Evolutionary conservation across 2,329 filamentous ascomycete genomes (phyloP).

Genomic region (Aureobasidium sp.): DNA sequence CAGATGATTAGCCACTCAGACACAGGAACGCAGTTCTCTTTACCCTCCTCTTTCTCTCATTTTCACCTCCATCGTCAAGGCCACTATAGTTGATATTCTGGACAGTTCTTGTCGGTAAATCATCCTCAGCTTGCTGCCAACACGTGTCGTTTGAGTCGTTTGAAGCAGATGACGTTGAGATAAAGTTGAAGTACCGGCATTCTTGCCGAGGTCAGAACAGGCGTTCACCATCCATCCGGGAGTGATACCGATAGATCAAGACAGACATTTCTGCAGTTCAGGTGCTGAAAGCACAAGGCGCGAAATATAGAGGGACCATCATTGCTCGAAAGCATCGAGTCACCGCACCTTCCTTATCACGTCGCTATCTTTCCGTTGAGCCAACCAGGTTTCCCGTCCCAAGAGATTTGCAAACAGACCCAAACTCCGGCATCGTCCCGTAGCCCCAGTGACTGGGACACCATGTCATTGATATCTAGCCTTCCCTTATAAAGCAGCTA

Average conservation of each 20-base stretch:
- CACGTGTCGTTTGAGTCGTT: background rate
- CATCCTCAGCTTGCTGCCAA: background rate
- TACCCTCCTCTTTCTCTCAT: too few species aligned
- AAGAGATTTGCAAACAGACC: background rate
- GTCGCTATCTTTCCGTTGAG: conserved; percentile 1
- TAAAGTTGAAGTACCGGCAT: background rate
- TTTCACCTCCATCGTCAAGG: background rate
- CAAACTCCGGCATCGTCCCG: conserved; percentile 1
- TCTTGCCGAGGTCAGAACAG: background rate
- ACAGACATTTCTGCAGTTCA: background rate
- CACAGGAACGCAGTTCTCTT: background rate
- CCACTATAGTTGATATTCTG: background rate
- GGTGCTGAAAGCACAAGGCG: too few species aligned
- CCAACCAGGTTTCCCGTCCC: background rate
- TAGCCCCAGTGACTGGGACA: background rate
- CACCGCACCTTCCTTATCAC: background rate
- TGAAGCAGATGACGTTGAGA: background rate
- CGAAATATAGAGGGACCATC: background rate
- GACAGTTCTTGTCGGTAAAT: background rate
- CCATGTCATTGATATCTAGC: background rate
- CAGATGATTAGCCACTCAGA: background rate
- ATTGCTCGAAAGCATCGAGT: conserved; percentile 6
- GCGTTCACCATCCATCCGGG: background rate
- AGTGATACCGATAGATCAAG: background rate
- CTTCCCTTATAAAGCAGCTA: background rate